These are phyloP conservation scores for Didymella sp. DNA, from an alignment of 2,329 filamentous ascomycete genomes.

Conservation along the genomic window DNA sequence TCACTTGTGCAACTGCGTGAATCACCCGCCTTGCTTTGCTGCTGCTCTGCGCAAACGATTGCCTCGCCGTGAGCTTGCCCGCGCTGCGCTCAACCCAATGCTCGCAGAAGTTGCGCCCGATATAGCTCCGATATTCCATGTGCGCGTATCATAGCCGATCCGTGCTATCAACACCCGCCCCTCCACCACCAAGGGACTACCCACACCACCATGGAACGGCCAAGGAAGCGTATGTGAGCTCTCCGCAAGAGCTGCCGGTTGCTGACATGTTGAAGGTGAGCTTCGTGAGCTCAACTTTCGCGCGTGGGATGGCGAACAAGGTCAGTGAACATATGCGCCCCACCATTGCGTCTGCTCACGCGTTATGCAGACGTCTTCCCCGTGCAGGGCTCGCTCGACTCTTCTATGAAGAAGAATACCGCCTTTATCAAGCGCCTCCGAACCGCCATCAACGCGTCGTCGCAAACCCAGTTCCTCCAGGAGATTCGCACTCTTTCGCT, in stretches of 20 bases:
- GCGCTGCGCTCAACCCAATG: conserved; percentile 43
- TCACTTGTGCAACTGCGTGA: conserved; percentile 9
- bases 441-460: conserved; percentile 82
- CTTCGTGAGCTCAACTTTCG: conserved; percentile 85
- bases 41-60: conserved; percentile 23
- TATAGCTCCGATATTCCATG: conserved; percentile 44
- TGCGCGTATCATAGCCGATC: conserved; percentile 45
- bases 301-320: conserved; percentile 88
- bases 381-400: conserved; percentile 83
- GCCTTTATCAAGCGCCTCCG: conserved; percentile 96
- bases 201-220: conserved; percentile 56
- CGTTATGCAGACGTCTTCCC: conserved; percentile 72
- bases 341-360: conserved; percentile 26
- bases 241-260: background rate
- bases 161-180: conserved; percentile 42
- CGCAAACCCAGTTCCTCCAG: conserved; percentile 82
- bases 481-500: conserved; percentile 90
- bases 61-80: conserved; percentile 30
- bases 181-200: conserved; percentile 43
- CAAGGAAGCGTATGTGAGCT: conserved; percentile 54
- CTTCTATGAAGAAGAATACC: conserved; percentile 96
- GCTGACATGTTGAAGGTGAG: conserved; percentile 69
- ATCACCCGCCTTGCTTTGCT: conserved; percentile 14
- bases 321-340: conserved; percentile 56
- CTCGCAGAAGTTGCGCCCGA: conserved; percentile 43